Conservation (phyloP, 805 yeast genomes). For the Ogataea ganodermae region DNA sequence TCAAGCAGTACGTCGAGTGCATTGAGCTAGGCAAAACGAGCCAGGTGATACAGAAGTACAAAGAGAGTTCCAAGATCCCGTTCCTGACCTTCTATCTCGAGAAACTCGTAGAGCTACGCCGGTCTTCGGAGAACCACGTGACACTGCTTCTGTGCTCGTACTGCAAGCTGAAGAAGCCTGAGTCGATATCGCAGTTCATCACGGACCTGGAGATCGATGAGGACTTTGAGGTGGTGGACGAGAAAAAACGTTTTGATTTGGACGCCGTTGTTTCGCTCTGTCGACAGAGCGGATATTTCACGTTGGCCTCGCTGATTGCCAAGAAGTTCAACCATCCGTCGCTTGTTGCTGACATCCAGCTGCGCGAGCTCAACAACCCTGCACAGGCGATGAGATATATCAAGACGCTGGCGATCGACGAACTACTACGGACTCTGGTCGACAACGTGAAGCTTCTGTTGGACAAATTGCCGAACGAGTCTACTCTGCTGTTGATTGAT, state of each 20-base stretch:
- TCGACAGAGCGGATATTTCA: constrained; percentile 66
- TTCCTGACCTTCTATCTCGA: constrained; percentile 65
- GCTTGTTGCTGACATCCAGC: constrained; percentile 71
- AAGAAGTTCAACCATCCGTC: constrained; percentile 71
- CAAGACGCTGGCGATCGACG: constrained; percentile 70
- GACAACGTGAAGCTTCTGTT: constrained; percentile 59
- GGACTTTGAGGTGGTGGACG: constrained; percentile 38
- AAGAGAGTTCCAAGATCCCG: constrained; percentile 71
- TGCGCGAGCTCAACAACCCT: constrained; percentile 65
- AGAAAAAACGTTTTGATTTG: constrained; percentile 58
- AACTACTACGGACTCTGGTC: constrained; percentile 64
- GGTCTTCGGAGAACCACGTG: constrained; percentile 77
- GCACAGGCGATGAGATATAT: constrained; percentile 64
- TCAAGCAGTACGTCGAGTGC: constrained; percentile 65
- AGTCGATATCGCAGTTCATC: constrained; percentile 60
- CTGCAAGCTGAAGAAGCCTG: constrained; percentile 68
- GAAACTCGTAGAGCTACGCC: constrained; percentile 52
- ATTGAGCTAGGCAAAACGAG: constrained; percentile 58
- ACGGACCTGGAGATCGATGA: constrained; percentile 37
- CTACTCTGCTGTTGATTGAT: constrained; percentile 78
- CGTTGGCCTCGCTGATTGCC: constrained; percentile 70
- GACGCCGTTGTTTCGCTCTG: constrained; percentile 68
- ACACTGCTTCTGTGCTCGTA: constrained; percentile 77
- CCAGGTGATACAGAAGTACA: constrained; percentile 75
- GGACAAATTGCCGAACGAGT: constrained; percentile 71